Percentiles rank a stretch among this genome's conserved stretches.
phyloP scores from a whole-genome alignment of 2,329 filamentous ascomycete species.

The Colletotrichum sp. region DNA sequence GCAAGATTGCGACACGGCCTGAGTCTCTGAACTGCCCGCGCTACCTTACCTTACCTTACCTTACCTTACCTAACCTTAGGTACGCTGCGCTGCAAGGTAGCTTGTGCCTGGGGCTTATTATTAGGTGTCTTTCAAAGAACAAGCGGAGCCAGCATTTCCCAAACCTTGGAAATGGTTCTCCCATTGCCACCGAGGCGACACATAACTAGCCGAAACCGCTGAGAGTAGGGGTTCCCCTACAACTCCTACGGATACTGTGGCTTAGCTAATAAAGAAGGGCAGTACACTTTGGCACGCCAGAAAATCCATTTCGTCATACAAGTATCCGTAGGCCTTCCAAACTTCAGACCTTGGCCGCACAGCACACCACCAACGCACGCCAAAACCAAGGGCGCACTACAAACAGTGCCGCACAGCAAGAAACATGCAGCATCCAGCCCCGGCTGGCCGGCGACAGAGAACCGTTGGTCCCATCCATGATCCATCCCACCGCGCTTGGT shows the following conservation, averaged over 20 bases:
- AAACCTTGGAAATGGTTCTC: not conserved
- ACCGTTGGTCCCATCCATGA: not conserved
- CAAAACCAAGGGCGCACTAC: not conserved
- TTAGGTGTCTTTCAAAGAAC: not conserved
- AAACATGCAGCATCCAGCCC: not conserved
- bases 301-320: constrained; percentile 17
- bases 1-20: not conserved
- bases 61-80: not conserved
- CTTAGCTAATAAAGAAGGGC: not conserved
- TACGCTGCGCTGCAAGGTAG: not conserved
- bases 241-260: not conserved
- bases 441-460: not conserved
- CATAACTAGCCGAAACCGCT: not conserved
- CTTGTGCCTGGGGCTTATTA: not conserved
- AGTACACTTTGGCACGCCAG: not conserved
- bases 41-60: not conserved
- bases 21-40: not conserved
- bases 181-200: not conserved
- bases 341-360: not conserved
- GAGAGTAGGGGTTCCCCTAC: not conserved
- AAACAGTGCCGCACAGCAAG: not conserved
- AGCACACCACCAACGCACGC: not conserved
- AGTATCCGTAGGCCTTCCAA: not conserved
- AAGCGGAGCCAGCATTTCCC: not conserved
- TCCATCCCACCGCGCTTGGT: not conserved